Evolutionary conservation across 1,139 yeast genomes (phyloP), one percentile per base, ranked within the genome.

Genomic region (Taphrina populina): DNA sequence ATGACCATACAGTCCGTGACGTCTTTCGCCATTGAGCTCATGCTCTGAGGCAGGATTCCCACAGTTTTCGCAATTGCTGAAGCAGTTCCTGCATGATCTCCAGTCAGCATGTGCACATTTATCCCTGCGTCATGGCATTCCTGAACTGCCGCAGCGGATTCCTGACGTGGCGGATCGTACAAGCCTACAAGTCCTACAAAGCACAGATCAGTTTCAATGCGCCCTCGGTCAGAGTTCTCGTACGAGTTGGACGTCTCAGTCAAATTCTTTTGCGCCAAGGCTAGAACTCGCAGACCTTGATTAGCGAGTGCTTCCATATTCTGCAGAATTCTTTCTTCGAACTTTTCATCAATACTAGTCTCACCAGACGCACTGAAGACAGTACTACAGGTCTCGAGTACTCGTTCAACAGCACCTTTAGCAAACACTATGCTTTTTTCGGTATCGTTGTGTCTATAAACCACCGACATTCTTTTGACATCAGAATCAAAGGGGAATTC

Each of bases 71-170:
- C 92, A 71, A 84, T 84, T 2, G 92, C 88, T 58, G 76, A 74
- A 21, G 94, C 95, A 45, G 95, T 85, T 40, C 85, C 84, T 2
- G 87, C 87, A 65, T 84, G 92, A 66, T 85, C 94, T 62, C 95
- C 94, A 23, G 94, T 85, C 54, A 85, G 78, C 94, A 85, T 85
- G 64, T 82, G 88, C 45, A 85, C 94, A 63, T 82, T 81, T 63
- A 85, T 82, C 56, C 94, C 94, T 19, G 94, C 94, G 47, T 69
- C 72, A 65, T 84, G 90, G 66, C 92, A 84, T 62, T 73, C 69
- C 62, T 76, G 76, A 34, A 85, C 94, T 2, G 88, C 80, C 8
- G 73, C 76, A 13, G 83, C 81, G 17, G 88, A 79, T 71, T 84
- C 92, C 6, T 75, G 74, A 64, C 95, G 76, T 56, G 94, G 94